Conservation (phyloP, 306 rosid genomes). For the Acacia melanoxylon region DNA sequence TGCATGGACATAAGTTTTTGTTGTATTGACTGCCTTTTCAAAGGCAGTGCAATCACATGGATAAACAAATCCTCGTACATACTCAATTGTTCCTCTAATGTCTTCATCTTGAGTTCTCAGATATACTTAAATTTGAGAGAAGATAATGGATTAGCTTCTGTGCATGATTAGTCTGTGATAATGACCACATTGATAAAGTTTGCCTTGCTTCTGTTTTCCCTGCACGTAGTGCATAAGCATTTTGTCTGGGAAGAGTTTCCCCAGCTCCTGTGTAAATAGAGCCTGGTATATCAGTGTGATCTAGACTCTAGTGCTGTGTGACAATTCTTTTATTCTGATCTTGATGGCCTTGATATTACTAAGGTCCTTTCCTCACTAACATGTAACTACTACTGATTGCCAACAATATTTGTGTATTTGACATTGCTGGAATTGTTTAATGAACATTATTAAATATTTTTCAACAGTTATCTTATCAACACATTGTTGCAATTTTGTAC, state of each 20-base stretch:
- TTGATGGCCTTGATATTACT: neutral
- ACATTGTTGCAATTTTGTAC: neutral
- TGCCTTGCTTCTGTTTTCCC: neutral
- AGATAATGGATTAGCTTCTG: neutral
- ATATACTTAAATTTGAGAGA: neutral
- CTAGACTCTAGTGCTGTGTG: neutral
- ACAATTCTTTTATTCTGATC: neutral
- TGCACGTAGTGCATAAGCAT: neutral
- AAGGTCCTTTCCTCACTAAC: neutral
- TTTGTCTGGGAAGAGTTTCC: neutral
- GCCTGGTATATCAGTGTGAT: neutral
- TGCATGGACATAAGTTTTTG: neutral
- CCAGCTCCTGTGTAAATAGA: neutral
- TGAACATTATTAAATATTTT: neutral
- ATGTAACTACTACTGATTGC: neutral
- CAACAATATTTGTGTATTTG: slow-evolving; percentile 2
- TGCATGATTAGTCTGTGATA: neutral
- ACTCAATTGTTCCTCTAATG: neutral
- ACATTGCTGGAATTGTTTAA: neutral
- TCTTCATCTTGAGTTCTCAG: neutral
- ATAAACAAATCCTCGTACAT: neutral
- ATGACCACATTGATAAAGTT: neutral
- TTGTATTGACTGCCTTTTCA: neutral
- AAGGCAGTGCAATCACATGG: slow-evolving; percentile 9
- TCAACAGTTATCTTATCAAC: neutral